Percentiles rank a stretch among this genome's conserved stretches.
Evolutionary conservation across 1,284 basidiomycete genomes (phyloP).

Genomic region (Cutaneotrichosporon spelunceum): DNA sequence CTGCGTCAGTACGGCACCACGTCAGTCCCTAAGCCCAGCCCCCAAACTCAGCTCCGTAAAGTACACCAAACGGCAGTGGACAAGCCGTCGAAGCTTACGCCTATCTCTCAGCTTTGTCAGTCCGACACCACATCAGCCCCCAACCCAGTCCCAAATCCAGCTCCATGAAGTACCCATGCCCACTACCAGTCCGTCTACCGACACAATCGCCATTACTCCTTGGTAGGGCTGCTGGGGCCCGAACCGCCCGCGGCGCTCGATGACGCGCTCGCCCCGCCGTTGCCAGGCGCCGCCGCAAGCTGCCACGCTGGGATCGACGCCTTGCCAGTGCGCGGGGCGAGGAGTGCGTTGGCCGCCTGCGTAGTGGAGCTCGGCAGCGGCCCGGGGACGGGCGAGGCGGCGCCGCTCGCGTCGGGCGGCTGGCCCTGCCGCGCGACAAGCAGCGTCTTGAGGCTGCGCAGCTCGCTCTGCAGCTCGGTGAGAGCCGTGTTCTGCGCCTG

Average conservation of each 20-base stretch:
- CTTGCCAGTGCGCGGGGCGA: constrained; percentile 55
- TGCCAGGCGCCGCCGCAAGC: constrained; percentile 55
- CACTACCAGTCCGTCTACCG: background rate
- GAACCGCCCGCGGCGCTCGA: constrained; percentile 18
- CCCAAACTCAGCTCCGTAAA: background rate
- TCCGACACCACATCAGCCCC: background rate
- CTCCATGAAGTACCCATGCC: too few species aligned
- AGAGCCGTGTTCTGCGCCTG: constrained; percentile 67
- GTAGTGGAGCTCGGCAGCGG: constrained; percentile 20
- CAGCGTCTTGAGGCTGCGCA: constrained; percentile 90
- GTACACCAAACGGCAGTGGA: too few species aligned
- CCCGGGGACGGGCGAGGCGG: constrained; percentile 3
- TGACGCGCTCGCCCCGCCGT: constrained; percentile 14
- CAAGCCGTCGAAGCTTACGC: too few species aligned
- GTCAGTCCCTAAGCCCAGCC: too few species aligned
- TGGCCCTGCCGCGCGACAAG: constrained; percentile 68
- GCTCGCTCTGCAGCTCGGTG: constrained; percentile 75
- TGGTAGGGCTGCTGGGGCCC: constrained; percentile 20
- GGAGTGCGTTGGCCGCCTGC: constrained; percentile 42
- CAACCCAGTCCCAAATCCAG: background rate
- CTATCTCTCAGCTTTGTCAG: background rate
- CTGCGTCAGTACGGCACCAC: background rate
- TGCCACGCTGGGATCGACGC: constrained; percentile 81
- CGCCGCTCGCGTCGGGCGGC: constrained; percentile 4
- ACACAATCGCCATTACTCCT: constrained; percentile 13